Conservation (phyloP, 148 eudicot species). For the Heliamphora exappendiculata region DNA sequence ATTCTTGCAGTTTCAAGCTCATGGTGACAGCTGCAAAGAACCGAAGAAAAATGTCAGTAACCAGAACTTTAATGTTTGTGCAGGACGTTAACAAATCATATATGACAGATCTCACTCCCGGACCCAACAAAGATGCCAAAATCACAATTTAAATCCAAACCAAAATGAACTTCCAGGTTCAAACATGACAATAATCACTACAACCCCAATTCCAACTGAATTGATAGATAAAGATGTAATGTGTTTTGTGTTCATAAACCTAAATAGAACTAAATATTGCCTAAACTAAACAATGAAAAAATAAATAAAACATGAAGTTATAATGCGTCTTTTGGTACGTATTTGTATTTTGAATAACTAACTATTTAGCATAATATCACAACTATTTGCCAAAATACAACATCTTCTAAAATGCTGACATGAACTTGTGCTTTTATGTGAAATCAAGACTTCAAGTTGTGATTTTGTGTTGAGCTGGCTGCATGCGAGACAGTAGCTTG, state of each 20-base stretch:
- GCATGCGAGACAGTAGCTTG: too few relatives aligned
- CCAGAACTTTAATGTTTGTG: neutral
- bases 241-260: neutral
- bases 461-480: neutral
- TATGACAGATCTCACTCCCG: too few relatives aligned
- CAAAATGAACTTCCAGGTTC: neutral
- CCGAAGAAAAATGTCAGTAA: neutral
- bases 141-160: neutral
- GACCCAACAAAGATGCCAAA: neutral
- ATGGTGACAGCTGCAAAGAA: slow-evolving; percentile 78
- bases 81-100: neutral
- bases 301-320: neutral
- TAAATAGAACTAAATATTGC: neutral
- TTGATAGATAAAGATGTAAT: neutral
- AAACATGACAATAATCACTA: neutral
- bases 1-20: slow-evolving; percentile 98
- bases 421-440: neutral
- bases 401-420: neutral
- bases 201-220: neutral
- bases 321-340: neutral
- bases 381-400: neutral
- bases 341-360: neutral
- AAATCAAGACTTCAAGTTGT: neutral
- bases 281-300: neutral
- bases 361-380: neutral